phyloP scores from a whole-genome alignment of 345 rosid genomes.

The Pistacia atlantica region DNA sequence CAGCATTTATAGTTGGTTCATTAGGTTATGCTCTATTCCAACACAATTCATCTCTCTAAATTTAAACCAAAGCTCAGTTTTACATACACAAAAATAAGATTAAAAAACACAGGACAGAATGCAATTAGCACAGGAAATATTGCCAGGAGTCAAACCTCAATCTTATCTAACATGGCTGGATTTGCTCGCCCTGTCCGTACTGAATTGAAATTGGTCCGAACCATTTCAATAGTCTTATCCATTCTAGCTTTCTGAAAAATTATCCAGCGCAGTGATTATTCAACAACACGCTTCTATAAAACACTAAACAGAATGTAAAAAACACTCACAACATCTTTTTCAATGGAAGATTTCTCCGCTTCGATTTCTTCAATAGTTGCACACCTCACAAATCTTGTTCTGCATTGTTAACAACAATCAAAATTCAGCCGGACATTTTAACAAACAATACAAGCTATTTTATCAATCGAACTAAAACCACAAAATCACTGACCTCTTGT shows the following conservation, averaged over 20 bases:
- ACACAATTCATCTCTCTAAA: background rate
- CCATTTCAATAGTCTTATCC: slow-evolving; percentile 88
- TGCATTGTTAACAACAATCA: slow-evolving; percentile 23
- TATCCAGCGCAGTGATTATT: slow-evolving; percentile 2
- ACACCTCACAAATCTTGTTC: slow-evolving; percentile 59
- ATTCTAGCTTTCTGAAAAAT: slow-evolving; percentile 69
- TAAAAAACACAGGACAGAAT: background rate
- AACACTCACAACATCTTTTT: slow-evolving; percentile 74
- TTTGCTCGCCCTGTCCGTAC: slow-evolving; percentile 88
- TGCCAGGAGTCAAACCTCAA: slow-evolving; percentile 53
- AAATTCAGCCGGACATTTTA: slow-evolving; percentile 12
- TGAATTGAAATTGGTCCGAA: slow-evolving; percentile 75
- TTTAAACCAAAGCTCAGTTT: background rate
- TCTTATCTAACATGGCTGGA: slow-evolving; percentile 83
- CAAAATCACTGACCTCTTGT: slow-evolving; percentile 46
- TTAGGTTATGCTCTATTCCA: background rate
- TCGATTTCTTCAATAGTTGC: slow-evolving; percentile 94
- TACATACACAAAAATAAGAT: background rate
- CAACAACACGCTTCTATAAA: background rate
- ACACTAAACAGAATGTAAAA: background rate
- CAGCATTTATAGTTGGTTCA: background rate
- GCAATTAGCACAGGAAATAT: background rate
- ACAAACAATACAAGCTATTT: slow-evolving; percentile 8
- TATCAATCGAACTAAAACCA: background rate
- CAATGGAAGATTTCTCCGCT: slow-evolving; percentile 75